A percentile compares a stretch with the other conserved stretches of the same genome.
These are phyloP conservation scores for Diaporthe velutina DNA, from an alignment of 2,329 filamentous ascomycete genomes.

Conservation along the genomic window DNA sequence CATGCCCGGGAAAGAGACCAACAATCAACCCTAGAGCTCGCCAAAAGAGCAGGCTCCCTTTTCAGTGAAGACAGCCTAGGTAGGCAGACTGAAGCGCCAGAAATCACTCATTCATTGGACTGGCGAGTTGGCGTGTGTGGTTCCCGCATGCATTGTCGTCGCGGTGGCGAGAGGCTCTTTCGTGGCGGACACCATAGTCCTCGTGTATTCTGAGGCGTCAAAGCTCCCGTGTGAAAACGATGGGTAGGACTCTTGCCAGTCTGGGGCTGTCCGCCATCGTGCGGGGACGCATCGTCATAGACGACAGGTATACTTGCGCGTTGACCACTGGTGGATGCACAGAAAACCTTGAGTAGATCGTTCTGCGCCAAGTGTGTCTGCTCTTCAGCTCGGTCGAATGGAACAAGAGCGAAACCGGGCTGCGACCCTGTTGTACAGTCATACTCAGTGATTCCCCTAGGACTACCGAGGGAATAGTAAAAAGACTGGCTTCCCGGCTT, in stretches of 20 bases:
- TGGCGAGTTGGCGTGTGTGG: neutral
- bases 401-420: neutral
- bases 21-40: too few species aligned
- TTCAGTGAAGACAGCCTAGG: too few species aligned
- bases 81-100: too few species aligned
- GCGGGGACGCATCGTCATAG: too few species aligned
- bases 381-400: neutral
- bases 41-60: too few species aligned
- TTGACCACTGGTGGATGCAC: neutral
- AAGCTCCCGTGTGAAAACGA: neutral
- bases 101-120: neutral
- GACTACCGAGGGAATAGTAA: neutral
- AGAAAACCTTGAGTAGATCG: neutral
- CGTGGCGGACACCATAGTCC: neutral
- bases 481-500: neutral
- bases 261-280: neutral
- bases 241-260: too few species aligned
- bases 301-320: fast-evolving
- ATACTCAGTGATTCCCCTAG: neutral
- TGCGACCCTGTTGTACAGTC: too few species aligned
- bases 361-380: neutral
- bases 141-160: neutral
- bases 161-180: neutral
- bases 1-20: too few species aligned
- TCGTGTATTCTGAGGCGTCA: neutral